Evolutionary conservation across 1,139 yeast genomes (phyloP).

Genomic region (Saccharomyces hybrid): DNA sequence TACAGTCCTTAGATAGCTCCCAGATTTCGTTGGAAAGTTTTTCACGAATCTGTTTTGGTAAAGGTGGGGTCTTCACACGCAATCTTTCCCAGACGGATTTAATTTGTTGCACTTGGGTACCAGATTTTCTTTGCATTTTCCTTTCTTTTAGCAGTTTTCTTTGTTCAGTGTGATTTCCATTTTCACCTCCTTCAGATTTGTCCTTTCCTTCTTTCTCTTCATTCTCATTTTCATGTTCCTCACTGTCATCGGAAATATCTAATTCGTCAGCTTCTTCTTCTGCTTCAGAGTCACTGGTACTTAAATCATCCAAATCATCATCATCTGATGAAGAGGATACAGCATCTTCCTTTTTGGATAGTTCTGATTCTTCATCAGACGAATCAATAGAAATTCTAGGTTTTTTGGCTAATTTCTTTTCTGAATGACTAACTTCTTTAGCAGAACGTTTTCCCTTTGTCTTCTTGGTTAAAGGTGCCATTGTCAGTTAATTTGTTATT

Average conservation of each 20-base stretch:
- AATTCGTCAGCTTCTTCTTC: constrained; percentile 23
- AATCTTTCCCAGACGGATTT: constrained; percentile 87
- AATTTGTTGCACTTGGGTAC: constrained; percentile 75
- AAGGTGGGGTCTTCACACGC: constrained; percentile 77
- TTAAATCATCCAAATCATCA: constrained; percentile 26
- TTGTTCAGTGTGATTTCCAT: constrained; percentile 78
- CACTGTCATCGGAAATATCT: constrained; percentile 27
- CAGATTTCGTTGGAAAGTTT: constrained; percentile 78
- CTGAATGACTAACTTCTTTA: constrained; percentile 3
- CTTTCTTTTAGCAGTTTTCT: constrained; percentile 71
- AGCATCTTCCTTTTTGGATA: constrained; percentile 26
- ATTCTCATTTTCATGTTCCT: constrained; percentile 19
- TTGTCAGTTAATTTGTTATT: constrained; percentile 4
- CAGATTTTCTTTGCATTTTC: constrained; percentile 78
- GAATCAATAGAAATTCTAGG: constrained; percentile 28
- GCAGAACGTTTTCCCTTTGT: constrained; percentile 16
- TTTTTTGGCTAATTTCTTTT: constrained; percentile 21
- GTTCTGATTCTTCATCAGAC: constrained; percentile 26
- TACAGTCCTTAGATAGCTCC: constrained; percentile 68
- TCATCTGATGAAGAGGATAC: constrained; percentile 27
- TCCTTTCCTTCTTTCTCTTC: constrained; percentile 17
- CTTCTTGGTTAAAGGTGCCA: constrained; percentile 21
- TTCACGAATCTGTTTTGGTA: constrained; percentile 70
- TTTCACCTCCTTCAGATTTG: constrained; percentile 32
- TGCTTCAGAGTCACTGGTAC: constrained; percentile 11